phyloP scores from a whole-genome alignment of 2,329 filamentous ascomycete genomes.

The Fusarium sp. region DNA sequence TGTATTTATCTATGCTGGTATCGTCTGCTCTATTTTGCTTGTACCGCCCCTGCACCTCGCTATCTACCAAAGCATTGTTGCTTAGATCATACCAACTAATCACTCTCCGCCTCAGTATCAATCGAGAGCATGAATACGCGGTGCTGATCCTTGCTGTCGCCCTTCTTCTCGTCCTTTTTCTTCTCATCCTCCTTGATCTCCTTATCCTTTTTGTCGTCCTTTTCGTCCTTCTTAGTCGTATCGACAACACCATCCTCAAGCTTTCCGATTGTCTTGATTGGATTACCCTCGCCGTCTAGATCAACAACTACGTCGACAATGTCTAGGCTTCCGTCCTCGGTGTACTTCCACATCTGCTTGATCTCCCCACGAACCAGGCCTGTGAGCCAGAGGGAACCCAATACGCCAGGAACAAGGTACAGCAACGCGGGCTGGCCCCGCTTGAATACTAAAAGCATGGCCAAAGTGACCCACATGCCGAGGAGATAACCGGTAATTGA shows the following conservation, averaged over 20 bases:
- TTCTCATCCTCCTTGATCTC: slow-evolving; percentile 32
- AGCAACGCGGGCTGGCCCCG: slow-evolving; percentile 91
- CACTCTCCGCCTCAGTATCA: slow-evolving; percentile 45
- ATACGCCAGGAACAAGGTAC: slow-evolving; percentile 90
- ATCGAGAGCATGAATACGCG: slow-evolving; percentile 54
- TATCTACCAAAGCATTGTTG: not conserved
- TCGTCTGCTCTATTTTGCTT: not conserved
- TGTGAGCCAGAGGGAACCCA: slow-evolving; percentile 80
- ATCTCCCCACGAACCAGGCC: slow-evolving; percentile 79
- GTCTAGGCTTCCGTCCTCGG: slow-evolving; percentile 75
- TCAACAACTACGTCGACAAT: slow-evolving; percentile 68
- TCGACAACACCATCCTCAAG: slow-evolving; percentile 56
- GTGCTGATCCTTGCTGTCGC: slow-evolving; percentile 43
- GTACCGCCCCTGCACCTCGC: not conserved
- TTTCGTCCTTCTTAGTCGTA: slow-evolving; percentile 51
- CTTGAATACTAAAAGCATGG: slow-evolving; percentile 81
- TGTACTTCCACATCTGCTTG: slow-evolving; percentile 82
- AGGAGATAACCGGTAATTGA: slow-evolving; percentile 80
- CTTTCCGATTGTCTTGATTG: slow-evolving; percentile 57
- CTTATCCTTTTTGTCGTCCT: slow-evolving; percentile 48
- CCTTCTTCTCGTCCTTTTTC: slow-evolving; percentile 16
- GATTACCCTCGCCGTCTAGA: slow-evolving; percentile 63
- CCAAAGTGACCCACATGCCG: slow-evolving; percentile 82
- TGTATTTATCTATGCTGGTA: not conserved
- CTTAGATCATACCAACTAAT: slow-evolving; percentile 7